These are phyloP conservation scores for Coemansia sp. DNA, from an alignment of 192 early-diverging fungal genomes.

Conservation along the genomic window DNA sequence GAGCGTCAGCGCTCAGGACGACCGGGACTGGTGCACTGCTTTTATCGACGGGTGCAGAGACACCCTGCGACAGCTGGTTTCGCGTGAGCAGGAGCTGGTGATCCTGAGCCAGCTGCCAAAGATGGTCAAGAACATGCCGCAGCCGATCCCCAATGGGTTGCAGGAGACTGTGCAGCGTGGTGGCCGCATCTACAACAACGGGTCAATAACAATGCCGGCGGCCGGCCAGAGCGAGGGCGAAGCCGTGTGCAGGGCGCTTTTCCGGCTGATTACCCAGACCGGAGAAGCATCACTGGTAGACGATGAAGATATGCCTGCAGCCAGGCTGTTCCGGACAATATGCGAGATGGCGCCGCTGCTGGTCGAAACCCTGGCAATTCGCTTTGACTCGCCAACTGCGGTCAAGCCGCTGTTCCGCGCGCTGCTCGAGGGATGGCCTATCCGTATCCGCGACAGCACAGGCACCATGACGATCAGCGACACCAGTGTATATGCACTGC, in stretches of 20 bases:
- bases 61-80: slow-evolving; percentile 26
- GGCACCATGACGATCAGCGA: background rate
- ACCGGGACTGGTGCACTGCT: background rate
- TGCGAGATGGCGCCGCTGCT: slow-evolving; percentile 38
- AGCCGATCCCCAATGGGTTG: slow-evolving; percentile 44
- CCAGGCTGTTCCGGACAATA: slow-evolving; percentile 9
- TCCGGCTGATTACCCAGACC: slow-evolving; percentile 5
- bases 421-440: slow-evolving; percentile 33
- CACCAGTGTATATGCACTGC: slow-evolving; percentile 14
- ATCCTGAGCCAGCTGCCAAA: slow-evolving; percentile 40
- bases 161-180: slow-evolving; percentile 39
- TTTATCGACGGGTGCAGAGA: slow-evolving; percentile 26
- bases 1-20: background rate
- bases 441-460: background rate
- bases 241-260: slow-evolving; percentile 6
- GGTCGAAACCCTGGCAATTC: slow-evolving; percentile 25
- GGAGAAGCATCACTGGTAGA: background rate
- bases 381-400: slow-evolving; percentile 16
- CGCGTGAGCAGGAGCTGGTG: slow-evolving; percentile 41
- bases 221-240: slow-evolving; percentile 8
- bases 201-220: slow-evolving; percentile 20
- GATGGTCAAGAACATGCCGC: slow-evolving; percentile 43
- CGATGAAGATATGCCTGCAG: background rate
- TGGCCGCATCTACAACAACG: slow-evolving; percentile 34
- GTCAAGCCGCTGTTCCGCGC: slow-evolving; percentile 11